phyloP scores from a whole-genome alignment of 2,329 filamentous ascomycete genomes.

The Fusarium gaditjirri region DNA sequence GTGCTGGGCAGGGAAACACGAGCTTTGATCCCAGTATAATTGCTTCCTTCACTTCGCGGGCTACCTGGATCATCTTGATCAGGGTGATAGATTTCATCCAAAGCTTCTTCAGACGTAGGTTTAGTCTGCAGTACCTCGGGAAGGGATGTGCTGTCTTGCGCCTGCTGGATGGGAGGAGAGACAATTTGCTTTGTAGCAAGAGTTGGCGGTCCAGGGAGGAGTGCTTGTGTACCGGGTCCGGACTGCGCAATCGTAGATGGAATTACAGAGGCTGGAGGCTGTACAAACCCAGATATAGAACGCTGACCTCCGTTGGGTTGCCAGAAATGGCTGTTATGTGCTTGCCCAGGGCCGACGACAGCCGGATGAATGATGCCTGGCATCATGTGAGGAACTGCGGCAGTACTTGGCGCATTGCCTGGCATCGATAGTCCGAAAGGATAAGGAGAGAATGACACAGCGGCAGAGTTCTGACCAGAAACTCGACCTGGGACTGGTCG shows the following conservation, averaged over 20 bases:
- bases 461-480: not conserved
- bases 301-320: slow-evolving; percentile 12
- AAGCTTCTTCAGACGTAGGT: slow-evolving; percentile 43
- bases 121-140: slow-evolving; percentile 43
- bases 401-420: not conserved
- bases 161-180: not conserved
- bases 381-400: not conserved
- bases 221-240: not conserved
- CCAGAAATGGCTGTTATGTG: slow-evolving; percentile 4
- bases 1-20: slow-evolving; percentile 39
- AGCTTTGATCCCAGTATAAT: slow-evolving; percentile 13
- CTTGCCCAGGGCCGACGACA: slow-evolving; percentile 4
- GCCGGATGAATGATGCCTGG: slow-evolving; percentile 20
- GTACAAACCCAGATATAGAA: slow-evolving; percentile 5
- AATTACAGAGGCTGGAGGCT: not conserved
- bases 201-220: not conserved
- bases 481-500: not conserved
- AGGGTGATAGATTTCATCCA: slow-evolving; percentile 18
- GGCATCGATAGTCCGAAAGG: not conserved
- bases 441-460: slow-evolving; percentile 8
- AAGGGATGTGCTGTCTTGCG: not conserved
- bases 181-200: not conserved
- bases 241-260: slow-evolving; percentile 1
- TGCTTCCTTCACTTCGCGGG: slow-evolving; percentile 17
- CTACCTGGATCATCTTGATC: not conserved